Percentiles rank a stretch among this genome's conserved stretches.
Conservation (phyloP, 345 rosid genomes). For the Bruguiera parviflora region DNA sequence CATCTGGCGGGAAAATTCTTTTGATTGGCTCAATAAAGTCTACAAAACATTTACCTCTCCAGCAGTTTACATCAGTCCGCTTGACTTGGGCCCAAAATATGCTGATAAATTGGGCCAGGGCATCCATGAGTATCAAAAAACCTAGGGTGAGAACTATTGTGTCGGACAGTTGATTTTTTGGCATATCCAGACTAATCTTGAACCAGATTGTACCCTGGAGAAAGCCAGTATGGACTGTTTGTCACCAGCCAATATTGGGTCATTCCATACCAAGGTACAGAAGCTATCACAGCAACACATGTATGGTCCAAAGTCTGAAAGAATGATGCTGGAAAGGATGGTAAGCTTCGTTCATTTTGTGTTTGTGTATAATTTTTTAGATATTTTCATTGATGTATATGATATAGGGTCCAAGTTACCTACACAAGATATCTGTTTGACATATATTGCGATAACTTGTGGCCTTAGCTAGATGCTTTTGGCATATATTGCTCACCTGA, state of each 20-base stretch:
- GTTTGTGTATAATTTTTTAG: not conserved
- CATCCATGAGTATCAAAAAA: conserved; percentile 71
- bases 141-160: conserved; percentile 90
- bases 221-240: conserved; percentile 77
- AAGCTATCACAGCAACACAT: conserved; percentile 73
- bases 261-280: conserved; percentile 82
- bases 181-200: conserved; percentile 78
- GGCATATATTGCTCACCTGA: too few species aligned
- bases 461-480: too few species aligned
- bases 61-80: conserved; percentile 82
- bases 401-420: not conserved
- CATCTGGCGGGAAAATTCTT: too few species aligned
- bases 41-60: conserved; percentile 69
- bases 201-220: conserved; percentile 70
- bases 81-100: conserved; percentile 86
- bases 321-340: conserved; percentile 75
- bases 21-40: too few species aligned
- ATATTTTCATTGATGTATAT: not conserved
- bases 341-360: conserved; percentile 32
- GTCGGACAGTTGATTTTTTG: conserved; percentile 92
- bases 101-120: conserved; percentile 68
- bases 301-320: conserved; percentile 71
- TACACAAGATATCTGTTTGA: too few species aligned
- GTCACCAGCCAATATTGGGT: conserved; percentile 76
- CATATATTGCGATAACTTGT: too few species aligned